Evolutionary conservation across 2,329 filamentous ascomycete species (phyloP).

Genomic region (Aspergillus tanneri): DNA sequence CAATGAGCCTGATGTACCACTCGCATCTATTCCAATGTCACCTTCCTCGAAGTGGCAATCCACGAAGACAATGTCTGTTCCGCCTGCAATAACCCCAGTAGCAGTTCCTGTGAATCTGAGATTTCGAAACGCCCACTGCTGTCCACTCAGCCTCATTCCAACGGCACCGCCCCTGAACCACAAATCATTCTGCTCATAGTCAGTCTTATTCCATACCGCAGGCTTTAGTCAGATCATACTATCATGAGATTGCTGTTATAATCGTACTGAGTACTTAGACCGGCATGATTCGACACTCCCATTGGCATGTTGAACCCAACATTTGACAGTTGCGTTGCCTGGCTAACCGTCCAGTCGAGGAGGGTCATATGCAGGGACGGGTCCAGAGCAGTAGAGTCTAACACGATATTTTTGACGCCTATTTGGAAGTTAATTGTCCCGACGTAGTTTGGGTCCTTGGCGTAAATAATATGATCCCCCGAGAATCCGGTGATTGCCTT

Average conservation of each 20-base stretch:
- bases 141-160: constrained; percentile 33
- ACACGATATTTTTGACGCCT: constrained; percentile 39
- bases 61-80: constrained; percentile 28
- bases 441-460: constrained; percentile 34
- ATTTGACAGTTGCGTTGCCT: constrained; percentile 41
- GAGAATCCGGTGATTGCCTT: constrained; percentile 53
- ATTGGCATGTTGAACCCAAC: constrained; percentile 40
- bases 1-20: constrained; percentile 22
- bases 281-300: constrained; percentile 33
- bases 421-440: constrained; percentile 40
- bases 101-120: constrained; percentile 62
- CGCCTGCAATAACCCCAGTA: constrained; percentile 49
- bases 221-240: constrained; percentile 23
- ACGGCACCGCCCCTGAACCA: constrained; percentile 30
- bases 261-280: constrained; percentile 33
- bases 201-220: not conserved
- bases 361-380: constrained; percentile 29
- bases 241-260: constrained; percentile 29
- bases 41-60: constrained; percentile 26
- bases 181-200: constrained; percentile 23
- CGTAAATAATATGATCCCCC: constrained; percentile 58
- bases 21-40: constrained; percentile 27
- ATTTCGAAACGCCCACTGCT: constrained; percentile 45
- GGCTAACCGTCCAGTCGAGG: constrained; percentile 42
- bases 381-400: constrained; percentile 37